Evolutionary conservation across 108 stramenopile genomes (phyloP).

Genomic region (Nitzschia putrida): DNA sequence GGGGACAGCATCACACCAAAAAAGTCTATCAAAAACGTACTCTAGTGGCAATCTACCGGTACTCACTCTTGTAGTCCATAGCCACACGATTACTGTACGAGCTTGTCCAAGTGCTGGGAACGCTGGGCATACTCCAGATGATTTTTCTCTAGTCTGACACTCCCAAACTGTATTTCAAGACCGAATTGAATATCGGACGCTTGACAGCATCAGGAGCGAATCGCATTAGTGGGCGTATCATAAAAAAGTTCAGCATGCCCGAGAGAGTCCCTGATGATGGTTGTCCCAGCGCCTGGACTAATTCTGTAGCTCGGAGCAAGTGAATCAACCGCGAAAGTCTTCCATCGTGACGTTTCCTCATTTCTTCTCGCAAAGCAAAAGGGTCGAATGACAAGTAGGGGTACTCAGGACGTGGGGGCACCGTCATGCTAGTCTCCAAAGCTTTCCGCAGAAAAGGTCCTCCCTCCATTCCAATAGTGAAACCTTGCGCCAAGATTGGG

Average conservation of each 20-base stretch:
- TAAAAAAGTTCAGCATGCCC: constrained; percentile 49
- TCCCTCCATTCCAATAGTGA: constrained; percentile 86
- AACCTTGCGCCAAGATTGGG: constrained; percentile 87
- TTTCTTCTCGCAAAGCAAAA: constrained; percentile 48
- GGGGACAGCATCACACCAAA: too few relatives aligned
- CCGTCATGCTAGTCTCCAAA: constrained; percentile 26
- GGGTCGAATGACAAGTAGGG: constrained; percentile 51
- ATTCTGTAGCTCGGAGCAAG: constrained; percentile 76
- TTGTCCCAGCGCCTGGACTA: constrained; percentile 83
- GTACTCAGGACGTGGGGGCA: constrained; percentile 4
- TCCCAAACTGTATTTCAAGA: constrained; percentile 81
- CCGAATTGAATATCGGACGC: constrained; percentile 66
- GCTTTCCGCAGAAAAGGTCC: constrained; percentile 57
- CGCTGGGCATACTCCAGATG: too few relatives aligned
- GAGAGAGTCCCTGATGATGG: constrained; percentile 49
- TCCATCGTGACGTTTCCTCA: constrained; percentile 48
- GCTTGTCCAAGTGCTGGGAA: too few relatives aligned
- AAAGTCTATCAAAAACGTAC: too few relatives aligned
- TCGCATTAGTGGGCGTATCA: constrained; percentile 73
- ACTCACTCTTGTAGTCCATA: too few relatives aligned
- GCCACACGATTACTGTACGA: too few relatives aligned
- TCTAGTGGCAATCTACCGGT: too few relatives aligned
- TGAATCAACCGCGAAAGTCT: constrained; percentile 61
- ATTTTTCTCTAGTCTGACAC: neutral
- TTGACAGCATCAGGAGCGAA: constrained; percentile 67